These are phyloP conservation scores for Aspergillus piperis DNA, from an alignment of 2,329 filamentous ascomycete genomes.

Conservation along the genomic window DNA sequence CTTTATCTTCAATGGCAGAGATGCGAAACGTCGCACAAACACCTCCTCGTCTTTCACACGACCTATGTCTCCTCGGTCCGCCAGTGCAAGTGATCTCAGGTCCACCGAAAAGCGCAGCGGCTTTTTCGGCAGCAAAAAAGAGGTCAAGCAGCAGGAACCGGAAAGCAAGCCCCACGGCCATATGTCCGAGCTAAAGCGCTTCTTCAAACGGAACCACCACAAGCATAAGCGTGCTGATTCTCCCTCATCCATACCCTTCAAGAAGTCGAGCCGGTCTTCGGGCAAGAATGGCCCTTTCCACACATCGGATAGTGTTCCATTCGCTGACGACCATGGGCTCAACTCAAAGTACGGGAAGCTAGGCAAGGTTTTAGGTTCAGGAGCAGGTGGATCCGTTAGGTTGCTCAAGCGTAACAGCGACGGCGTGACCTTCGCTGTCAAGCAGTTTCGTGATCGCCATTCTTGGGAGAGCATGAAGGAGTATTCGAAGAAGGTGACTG, in stretches of 20 bases:
- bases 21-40: slow-evolving; percentile 65
- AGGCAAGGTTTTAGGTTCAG: slow-evolving; percentile 88
- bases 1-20: slow-evolving; percentile 79
- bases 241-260: slow-evolving; percentile 58
- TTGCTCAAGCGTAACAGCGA: slow-evolving; percentile 93
- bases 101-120: slow-evolving; percentile 54
- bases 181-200: slow-evolving; percentile 94
- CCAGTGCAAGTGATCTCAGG: slow-evolving; percentile 44
- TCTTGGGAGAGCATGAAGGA: slow-evolving; percentile 92
- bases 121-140: slow-evolving; percentile 58
- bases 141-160: slow-evolving; percentile 52
- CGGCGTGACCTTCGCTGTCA: slow-evolving; percentile 91
- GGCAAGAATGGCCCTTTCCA: slow-evolving; percentile 59
- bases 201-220: slow-evolving; percentile 78
- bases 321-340: slow-evolving; percentile 89
- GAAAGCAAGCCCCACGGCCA: slow-evolving; percentile 64
- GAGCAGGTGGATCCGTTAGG: slow-evolving; percentile 90
- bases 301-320: slow-evolving; percentile 64
- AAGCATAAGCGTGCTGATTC: slow-evolving; percentile 67
- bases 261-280: slow-evolving; percentile 55
- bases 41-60: slow-evolving; percentile 52
- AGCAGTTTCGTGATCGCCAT: slow-evolving; percentile 91
- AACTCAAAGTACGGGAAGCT: slow-evolving; percentile 94
- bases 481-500: slow-evolving; percentile 96
- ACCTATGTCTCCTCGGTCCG: slow-evolving; percentile 48